phyloP scores from a whole-genome alignment of 148 eudicot species.

The Diospyros lotus region DNA sequence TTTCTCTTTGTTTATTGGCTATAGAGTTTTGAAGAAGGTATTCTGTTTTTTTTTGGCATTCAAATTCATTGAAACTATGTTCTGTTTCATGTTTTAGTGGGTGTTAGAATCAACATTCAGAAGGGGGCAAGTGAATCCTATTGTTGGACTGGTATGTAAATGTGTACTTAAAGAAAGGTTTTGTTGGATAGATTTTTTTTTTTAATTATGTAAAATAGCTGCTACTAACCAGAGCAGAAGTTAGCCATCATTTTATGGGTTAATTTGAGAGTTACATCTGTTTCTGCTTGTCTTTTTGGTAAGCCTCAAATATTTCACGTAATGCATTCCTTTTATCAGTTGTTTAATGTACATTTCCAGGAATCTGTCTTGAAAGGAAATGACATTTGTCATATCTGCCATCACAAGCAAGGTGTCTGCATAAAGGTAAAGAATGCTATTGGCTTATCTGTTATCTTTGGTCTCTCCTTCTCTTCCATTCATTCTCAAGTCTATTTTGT shows the following conservation, averaged over 20 bases:
- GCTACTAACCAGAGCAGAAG: too few species aligned
- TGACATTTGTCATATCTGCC: constrained; percentile 69
- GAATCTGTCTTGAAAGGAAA: constrained; percentile 54
- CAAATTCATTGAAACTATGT: constrained; percentile 8
- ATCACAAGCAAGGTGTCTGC: constrained; percentile 74
- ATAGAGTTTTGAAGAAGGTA: neutral
- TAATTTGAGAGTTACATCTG: too few species aligned
- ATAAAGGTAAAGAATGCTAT: constrained; percentile 52
- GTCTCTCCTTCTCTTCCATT: neutral
- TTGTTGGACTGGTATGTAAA: constrained; percentile 72
- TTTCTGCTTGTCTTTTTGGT: constrained; percentile 2
- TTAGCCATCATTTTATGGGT: too few species aligned
- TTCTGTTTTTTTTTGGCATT: neutral
- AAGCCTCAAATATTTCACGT: neutral
- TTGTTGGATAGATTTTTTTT: neutral
- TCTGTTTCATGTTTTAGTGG: constrained; percentile 58
- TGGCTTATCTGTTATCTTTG: neutral
- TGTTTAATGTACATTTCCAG: constrained; percentile 32
- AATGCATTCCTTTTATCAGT: neutral
- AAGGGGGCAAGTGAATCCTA: constrained; percentile 75
- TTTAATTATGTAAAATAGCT: too few species aligned
- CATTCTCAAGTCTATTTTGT: neutral
- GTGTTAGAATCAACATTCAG: constrained; percentile 75
- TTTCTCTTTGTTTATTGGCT: constrained; percentile 8
- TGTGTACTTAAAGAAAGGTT: neutral